Base-by-base conservation (phyloP, 1,139 yeast genomes). In the Candida neerlandica region DNA sequence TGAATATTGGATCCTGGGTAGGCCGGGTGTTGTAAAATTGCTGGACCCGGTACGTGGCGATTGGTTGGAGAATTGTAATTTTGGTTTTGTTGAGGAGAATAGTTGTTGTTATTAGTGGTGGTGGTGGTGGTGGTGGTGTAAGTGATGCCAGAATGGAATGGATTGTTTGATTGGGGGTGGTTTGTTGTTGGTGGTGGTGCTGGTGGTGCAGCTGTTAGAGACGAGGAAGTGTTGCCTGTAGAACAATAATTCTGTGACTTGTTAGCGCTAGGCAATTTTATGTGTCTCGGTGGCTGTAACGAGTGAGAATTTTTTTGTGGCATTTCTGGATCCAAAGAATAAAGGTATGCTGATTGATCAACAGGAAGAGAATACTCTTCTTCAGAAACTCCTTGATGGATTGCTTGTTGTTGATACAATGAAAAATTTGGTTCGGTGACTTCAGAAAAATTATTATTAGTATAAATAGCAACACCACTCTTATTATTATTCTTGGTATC, bases 241-340 rank as follows among this genome's bases (percentile, higher is more conserved):
- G 39, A 35, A 35, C 9, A 23, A 2, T 12, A 23, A 19, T 37
- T 34, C 23, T 14, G 38, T 35, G 34, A 23, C 11, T 38, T 37
- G 29, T 37, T 37, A 4, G 41, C 26, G 6, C 30, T 19, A 19
- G 51, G 51, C 19, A 38, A 21, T 42, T 48, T 48, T 33, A 48
- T 45, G 26, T 42, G 47, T 39, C 42, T 45, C 34, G 50, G 50
- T 16, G 50, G 42, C 42, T 43, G 38, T 32, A 32, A 43, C 21
- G 41, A 27, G 14, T 34, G 32, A 38, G 44, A 37, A 41, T 41
- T 44, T 37, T 27, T 34, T 34, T 21, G 41, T 38, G 27, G 23
- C 41, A 30, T 38, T 26, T 46, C 26, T 14, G 15, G 34, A 37
- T 16, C 40, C 14, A 21, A 27, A 33, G 27, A 15, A n/a, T 19